phyloP scores from a whole-genome alignment of 2,329 filamentous ascomycete genomes.

The Ramularia endophylla region DNA sequence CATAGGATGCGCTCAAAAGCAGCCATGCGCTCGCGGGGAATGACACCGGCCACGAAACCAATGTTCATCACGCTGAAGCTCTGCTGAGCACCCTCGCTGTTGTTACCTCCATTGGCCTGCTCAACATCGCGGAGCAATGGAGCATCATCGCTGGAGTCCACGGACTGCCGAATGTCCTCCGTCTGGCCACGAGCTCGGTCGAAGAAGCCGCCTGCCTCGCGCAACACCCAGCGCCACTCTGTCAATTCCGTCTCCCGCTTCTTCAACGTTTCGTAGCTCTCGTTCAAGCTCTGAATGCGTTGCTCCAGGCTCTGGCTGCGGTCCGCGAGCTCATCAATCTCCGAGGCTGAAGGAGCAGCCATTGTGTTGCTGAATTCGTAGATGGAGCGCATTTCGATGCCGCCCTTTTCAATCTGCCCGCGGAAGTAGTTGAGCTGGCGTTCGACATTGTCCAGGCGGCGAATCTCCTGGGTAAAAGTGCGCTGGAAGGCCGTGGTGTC shows the following conservation, averaged over 20 bases:
- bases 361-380: constrained; percentile 81
- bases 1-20: constrained; percentile 97
- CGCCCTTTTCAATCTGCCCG: constrained; percentile 88
- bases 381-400: constrained; percentile 78
- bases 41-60: constrained; percentile 95
- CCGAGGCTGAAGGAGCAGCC: constrained; percentile 80
- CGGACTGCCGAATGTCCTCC: constrained; percentile 89
- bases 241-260: constrained; percentile 94
- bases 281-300: constrained; percentile 83
- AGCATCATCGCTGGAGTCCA: constrained; percentile 81
- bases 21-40: constrained; percentile 83
- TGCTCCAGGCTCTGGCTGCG: constrained; percentile 89
- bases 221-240: constrained; percentile 96
- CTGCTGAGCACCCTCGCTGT: constrained; percentile 25
- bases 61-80: constrained; percentile 95
- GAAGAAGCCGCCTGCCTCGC: constrained; percentile 96
- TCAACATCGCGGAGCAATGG: constrained; percentile 90
- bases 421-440: constrained; percentile 96
- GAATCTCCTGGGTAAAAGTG: constrained; percentile 96
- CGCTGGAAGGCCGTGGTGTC: constrained; percentile 92
- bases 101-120: constrained; percentile 50
- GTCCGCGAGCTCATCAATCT: constrained; percentile 94
- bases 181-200: constrained; percentile 94
- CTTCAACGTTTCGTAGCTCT: constrained; percentile 98
- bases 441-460: constrained; percentile 95